These are phyloP conservation scores for Clarireedia hainanense DNA, from an alignment of 2,329 filamentous ascomycete species.

Conservation along the genomic window DNA sequence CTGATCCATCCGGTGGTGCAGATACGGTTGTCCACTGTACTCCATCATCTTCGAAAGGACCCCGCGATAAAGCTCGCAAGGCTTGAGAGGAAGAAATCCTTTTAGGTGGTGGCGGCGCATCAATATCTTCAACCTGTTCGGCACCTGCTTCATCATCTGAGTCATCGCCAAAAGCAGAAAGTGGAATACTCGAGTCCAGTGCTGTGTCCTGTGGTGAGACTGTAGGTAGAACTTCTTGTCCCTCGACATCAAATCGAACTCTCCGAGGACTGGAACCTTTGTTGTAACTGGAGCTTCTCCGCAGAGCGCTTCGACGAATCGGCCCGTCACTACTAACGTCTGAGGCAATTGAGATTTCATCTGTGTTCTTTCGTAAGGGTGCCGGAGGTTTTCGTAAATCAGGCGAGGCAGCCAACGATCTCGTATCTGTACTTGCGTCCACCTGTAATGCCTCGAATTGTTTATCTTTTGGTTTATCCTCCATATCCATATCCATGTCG, in stretches of 20 bases:
- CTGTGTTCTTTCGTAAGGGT: slow-evolving; percentile 26
- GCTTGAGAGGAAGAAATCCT: slow-evolving; percentile 50
- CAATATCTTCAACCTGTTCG: slow-evolving; percentile 28
- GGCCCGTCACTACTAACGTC: slow-evolving; percentile 46
- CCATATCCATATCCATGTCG: neutral
- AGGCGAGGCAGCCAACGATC: slow-evolving; percentile 19
- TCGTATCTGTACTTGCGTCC: slow-evolving; percentile 18
- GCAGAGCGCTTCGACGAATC: slow-evolving; percentile 47
- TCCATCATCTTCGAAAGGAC: slow-evolving; percentile 40
- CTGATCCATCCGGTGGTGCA: slow-evolving; percentile 27
- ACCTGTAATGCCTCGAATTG: slow-evolving; percentile 16
- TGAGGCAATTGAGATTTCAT: slow-evolving; percentile 39
- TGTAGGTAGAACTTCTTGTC: slow-evolving; percentile 52
- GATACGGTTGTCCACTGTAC: slow-evolving; percentile 28
- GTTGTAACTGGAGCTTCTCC: slow-evolving; percentile 44
- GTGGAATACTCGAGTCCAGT: neutral
- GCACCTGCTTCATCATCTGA: slow-evolving; percentile 30
- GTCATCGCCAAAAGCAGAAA: slow-evolving; percentile 13
- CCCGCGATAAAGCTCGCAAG: slow-evolving; percentile 43
- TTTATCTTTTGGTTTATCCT: slow-evolving; percentile 14
- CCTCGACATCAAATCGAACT: slow-evolving; percentile 55
- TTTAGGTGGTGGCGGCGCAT: slow-evolving; percentile 39
- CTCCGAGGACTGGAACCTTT: slow-evolving; percentile 47
- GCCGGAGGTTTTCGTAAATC: slow-evolving; percentile 18
- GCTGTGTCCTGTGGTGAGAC: slow-evolving; percentile 37